These are phyloP conservation scores for Tetrahymena elliotti DNA, from an alignment of 73 alveolate species.

Conservation along the genomic window DNA sequence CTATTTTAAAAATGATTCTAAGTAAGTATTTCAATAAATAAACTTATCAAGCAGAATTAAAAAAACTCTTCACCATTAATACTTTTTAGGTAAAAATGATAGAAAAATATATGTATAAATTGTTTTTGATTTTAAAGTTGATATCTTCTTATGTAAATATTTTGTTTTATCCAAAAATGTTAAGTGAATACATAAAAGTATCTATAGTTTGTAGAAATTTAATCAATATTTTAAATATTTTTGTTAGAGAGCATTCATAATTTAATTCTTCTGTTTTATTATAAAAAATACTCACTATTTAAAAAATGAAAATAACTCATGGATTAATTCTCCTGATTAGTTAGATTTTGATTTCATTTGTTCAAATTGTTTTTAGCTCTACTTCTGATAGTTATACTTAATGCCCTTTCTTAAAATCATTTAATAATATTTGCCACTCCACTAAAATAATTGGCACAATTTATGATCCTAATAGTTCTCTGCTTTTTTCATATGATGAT, in stretches of 20 bases:
- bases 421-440: neutral
- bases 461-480: neutral
- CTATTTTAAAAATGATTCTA: too few relatives aligned
- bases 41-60: too few relatives aligned
- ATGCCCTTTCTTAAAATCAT: neutral
- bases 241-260: neutral
- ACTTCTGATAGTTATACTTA: neutral
- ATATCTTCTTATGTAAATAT: too few relatives aligned
- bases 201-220: neutral
- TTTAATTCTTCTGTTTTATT: too few relatives aligned
- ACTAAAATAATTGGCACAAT: neutral
- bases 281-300: too few relatives aligned
- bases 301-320: neutral
- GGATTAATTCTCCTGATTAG: neutral
- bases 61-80: too few relatives aligned
- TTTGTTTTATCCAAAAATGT: too few relatives aligned
- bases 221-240: neutral
- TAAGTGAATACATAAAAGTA: too few relatives aligned
- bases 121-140: too few relatives aligned
- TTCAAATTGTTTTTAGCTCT: neutral
- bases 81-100: too few relatives aligned
- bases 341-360: neutral
- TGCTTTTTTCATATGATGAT: neutral
- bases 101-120: too few relatives aligned
- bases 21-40: too few relatives aligned